These are phyloP conservation scores for Pseudopithomyces maydicus DNA, from an alignment of 2,329 filamentous ascomycete genomes.

Conservation along the genomic window DNA sequence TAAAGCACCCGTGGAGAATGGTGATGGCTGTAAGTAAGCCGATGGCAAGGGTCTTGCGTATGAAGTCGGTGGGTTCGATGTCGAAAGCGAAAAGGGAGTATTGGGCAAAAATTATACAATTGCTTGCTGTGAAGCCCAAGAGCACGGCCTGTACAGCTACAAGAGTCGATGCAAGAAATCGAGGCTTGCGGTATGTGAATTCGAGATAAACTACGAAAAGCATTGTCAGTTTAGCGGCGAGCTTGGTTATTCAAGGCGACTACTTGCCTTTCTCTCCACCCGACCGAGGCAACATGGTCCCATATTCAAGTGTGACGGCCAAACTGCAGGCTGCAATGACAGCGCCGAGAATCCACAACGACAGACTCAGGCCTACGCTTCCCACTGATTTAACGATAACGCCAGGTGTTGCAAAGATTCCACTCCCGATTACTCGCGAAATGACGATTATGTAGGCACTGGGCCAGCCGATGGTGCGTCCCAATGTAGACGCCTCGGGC, in stretches of 20 bases:
- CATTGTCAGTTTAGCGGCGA: background rate
- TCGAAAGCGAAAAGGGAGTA: conserved; percentile 66
- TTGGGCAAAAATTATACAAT: conserved; percentile 71
- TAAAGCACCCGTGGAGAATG: conserved; percentile 45
- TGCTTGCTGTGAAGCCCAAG: conserved; percentile 70
- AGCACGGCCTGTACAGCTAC: conserved; percentile 68
- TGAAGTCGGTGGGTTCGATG: conserved; percentile 55
- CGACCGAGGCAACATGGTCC: conserved; percentile 71
- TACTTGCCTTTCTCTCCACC: conserved; percentile 63
- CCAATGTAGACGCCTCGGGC: conserved; percentile 62
- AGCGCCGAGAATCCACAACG: conserved; percentile 68
- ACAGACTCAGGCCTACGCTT: conserved; percentile 66
- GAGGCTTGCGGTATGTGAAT: conserved; percentile 67
- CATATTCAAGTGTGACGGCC: conserved; percentile 68
- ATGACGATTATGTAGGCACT: conserved; percentile 71
- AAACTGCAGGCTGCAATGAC: conserved; percentile 66
- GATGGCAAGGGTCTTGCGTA: conserved; percentile 58
- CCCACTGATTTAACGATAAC: conserved; percentile 70
- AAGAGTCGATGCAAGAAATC: conserved; percentile 67
- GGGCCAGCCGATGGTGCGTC: conserved; percentile 65
- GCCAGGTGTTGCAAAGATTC: conserved; percentile 74
- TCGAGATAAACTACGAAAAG: conserved; percentile 64
- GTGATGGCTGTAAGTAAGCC: conserved; percentile 46
- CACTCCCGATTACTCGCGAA: conserved; percentile 70
- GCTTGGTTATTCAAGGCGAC: background rate